phyloP scores from a whole-genome alignment of 148 eudicot species.

The Drosera capensis region DNA sequence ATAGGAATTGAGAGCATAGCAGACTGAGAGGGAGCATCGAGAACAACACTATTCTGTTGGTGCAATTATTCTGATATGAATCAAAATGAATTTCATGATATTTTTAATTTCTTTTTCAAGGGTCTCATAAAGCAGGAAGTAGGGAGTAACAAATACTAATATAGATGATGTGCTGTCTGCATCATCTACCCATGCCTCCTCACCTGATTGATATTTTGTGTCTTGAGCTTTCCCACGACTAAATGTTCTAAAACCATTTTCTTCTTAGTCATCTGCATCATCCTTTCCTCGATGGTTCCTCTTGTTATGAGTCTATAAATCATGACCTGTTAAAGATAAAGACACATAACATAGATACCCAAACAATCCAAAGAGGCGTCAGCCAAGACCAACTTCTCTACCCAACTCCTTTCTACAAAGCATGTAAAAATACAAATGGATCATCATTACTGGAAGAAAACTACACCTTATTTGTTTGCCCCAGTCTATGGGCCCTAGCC shows the following conservation, averaged over 20 bases:
- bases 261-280: slow-evolving; percentile 98
- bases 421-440: neutral
- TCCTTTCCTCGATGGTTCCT: slow-evolving; percentile 95
- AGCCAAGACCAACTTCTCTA: neutral
- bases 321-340: slow-evolving; percentile 58
- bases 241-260: slow-evolving; percentile 98
- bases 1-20: too few species aligned
- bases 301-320: slow-evolving; percentile 83
- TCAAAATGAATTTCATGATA: too few species aligned
- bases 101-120: too few species aligned
- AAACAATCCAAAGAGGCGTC: neutral
- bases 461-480: slow-evolving; percentile 87
- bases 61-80: too few species aligned
- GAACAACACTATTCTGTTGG: too few species aligned
- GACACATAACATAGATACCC: too few species aligned
- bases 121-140: too few species aligned
- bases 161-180: too few species aligned
- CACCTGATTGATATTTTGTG: slow-evolving; percentile 95
- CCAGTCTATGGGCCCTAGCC: slow-evolving; percentile 99
- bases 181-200: too few species aligned
- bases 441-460: neutral
- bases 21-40: too few species aligned
- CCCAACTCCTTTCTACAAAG: neutral
- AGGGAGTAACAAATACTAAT: too few species aligned
- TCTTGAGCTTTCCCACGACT: slow-evolving; percentile 94